Conservation (phyloP, 1,284 basidiomycete species). For the Rhizoctonia solani region DNA sequence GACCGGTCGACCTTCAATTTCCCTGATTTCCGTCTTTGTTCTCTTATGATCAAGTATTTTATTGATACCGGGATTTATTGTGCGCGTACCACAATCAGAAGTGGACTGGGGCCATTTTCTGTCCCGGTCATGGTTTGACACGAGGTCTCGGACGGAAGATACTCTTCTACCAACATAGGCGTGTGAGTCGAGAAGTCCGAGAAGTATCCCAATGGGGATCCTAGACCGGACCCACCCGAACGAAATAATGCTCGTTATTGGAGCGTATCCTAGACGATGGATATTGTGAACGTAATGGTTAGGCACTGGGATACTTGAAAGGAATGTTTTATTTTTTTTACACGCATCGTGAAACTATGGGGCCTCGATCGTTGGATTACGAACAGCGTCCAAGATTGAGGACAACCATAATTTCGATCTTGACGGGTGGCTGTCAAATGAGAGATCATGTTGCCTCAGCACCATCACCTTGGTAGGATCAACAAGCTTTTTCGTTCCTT, state of each 20-base stretch:
- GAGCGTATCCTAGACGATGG: not conserved
- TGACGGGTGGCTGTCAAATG: not conserved
- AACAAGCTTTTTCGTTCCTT: not conserved
- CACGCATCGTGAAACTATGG: too few relatives aligned
- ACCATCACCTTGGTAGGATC: not conserved
- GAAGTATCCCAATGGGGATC: conserved; percentile 6
- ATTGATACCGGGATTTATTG: not conserved
- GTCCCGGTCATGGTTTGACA: not conserved
- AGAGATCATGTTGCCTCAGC: not conserved
- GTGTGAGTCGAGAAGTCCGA: conserved; percentile 7
- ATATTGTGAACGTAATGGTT: too few relatives aligned
- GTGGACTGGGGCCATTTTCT: not conserved
- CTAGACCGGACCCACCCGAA: conserved; percentile 14
- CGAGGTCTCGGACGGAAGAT: not conserved
- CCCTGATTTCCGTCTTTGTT: not conserved
- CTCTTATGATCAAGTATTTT: not conserved
- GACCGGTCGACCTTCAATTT: not conserved
- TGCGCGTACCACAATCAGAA: not conserved
- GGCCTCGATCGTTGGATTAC: too few relatives aligned
- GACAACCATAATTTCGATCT: not conserved
- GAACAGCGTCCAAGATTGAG: too few relatives aligned
- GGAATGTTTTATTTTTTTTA: too few relatives aligned
- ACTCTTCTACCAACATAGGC: not conserved
- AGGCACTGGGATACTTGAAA: too few relatives aligned
- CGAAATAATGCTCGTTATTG: not conserved